Evolutionary conservation across 352 stramenopile genomes (phyloP).

Genomic region (Phytophthora fragariaefolia): DNA sequence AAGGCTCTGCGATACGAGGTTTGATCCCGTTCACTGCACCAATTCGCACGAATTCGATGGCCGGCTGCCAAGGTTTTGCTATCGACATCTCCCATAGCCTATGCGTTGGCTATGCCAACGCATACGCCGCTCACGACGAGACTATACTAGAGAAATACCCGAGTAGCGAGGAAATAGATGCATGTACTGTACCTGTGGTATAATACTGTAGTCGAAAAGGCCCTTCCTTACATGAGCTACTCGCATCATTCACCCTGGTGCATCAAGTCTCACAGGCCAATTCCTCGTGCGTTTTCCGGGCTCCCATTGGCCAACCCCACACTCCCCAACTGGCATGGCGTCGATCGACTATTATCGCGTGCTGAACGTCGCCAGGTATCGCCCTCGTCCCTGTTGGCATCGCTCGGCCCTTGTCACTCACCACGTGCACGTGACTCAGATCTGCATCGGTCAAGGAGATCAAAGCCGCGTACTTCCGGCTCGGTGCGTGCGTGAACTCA

Average conservation of each 20-base stretch:
- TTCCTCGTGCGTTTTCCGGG: not conserved
- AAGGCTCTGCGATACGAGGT: constrained; percentile 93
- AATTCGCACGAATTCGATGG: too few species aligned
- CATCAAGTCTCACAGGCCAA: not conserved
- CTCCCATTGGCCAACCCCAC: constrained; percentile 3
- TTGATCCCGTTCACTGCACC: too few species aligned
- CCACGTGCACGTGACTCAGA: constrained; percentile 25
- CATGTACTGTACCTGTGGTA: too few species aligned
- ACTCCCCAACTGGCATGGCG: constrained; percentile 18
- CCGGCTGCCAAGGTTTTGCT: constrained; percentile 58
- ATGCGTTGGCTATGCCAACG: constrained; percentile 3
- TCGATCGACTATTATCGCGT: constrained; percentile 82
- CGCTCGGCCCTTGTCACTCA: not conserved
- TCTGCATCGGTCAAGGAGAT: constrained; percentile 75
- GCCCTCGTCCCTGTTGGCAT: not conserved
- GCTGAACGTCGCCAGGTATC: constrained; percentile 74
- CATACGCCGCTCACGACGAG: constrained; percentile 2
- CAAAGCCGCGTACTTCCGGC: constrained; percentile 79
- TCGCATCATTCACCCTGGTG: not conserved
- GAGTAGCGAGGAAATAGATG: too few species aligned
- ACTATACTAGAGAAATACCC: too few species aligned
- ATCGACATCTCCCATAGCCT: not conserved
- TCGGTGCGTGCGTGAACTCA: constrained; percentile 43
- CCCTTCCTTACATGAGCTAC: constrained; percentile 29
- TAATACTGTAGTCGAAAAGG: too few species aligned